These are phyloP conservation scores for Populus hybrid DNA, from an alignment of 441 rosid species.

Conservation along the genomic window DNA sequence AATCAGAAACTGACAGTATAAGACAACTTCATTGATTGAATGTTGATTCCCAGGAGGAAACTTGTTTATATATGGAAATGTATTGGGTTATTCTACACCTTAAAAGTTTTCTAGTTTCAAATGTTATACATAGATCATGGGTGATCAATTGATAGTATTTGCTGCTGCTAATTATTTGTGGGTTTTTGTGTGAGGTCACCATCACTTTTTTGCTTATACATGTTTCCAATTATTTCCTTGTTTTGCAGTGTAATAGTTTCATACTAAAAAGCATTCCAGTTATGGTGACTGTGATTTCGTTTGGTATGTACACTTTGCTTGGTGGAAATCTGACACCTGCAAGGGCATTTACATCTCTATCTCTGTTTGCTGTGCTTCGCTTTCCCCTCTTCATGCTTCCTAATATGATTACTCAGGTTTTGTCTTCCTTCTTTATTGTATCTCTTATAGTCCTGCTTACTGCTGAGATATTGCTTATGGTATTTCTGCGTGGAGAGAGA, in stretches of 20 bases:
- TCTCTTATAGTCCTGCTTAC: neutral
- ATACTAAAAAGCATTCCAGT: constrained; percentile 90
- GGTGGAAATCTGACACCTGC: constrained; percentile 99
- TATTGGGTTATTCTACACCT: too few species aligned
- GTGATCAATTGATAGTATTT: too few species aligned
- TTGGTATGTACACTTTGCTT: constrained; percentile 93
- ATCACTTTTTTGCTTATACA: neutral
- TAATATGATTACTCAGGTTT: constrained; percentile 92
- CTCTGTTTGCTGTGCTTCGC: constrained; percentile 95
- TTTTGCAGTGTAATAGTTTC: constrained; percentile 75
- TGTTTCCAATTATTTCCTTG: constrained; percentile 30
- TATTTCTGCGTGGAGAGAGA: neutral
- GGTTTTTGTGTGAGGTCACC: neutral
- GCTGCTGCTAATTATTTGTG: neutral
- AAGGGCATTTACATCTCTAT: constrained; percentile 95
- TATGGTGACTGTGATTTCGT: constrained; percentile 85
- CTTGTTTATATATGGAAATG: too few species aligned
- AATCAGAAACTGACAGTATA: too few species aligned
- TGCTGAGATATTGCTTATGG: neutral
- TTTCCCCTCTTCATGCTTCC: constrained; percentile 98
- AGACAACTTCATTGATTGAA: too few species aligned
- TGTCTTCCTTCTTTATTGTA: constrained; percentile 9
- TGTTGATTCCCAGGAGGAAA: too few species aligned
- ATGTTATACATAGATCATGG: too few species aligned
- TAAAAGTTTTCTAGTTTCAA: too few species aligned